Evolutionary conservation across 2,329 filamentous ascomycete species (phyloP), one percentile per base, ranked within the genome.

Genomic region (Hymenotorrendiella dingleyae): DNA sequence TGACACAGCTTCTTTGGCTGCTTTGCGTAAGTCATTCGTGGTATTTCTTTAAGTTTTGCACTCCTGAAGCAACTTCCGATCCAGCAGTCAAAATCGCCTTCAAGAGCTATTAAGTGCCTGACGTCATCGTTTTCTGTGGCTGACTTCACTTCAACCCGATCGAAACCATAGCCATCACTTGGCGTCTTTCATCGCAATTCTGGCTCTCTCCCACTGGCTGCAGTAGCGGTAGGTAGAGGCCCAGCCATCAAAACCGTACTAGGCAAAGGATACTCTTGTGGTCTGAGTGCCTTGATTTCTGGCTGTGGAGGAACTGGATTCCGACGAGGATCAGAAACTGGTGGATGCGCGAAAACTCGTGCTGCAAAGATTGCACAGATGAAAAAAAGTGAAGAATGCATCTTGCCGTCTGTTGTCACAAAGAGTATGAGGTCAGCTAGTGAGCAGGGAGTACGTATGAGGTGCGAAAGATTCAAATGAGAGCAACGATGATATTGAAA

Each of bases 241-340:
- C 38, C 38, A 17, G 48, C 52, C 50, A 53, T 53, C 22, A 54
- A 36, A 6, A 49, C 43, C 3, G 48, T 54, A 12, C 50, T 53
- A 34, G 53, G 47, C 3, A 51, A 20, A 4, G 48, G 48, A 34
- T 30, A 41, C 21, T 45, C 42, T 2, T 44, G 26, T 22, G 46
- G 42, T 30, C 30, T 39, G 14, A 36, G 17, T 2, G 27, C 29
- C 26, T 41, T 34, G 9, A 43, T 34, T 17, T 50, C 43, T 14
- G n/a, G 19, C n/a, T 43, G 35, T 9, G 40, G 17, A 2, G 26
- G n/a, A 10, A 30, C 27, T 12, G 24, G 22, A 10, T 23, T 20
- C 27, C 46, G 48, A 6, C 21, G 39, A 1, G 46, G 46, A 40
- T 52, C 38, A 9, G 49, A 49, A 16, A 54, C 46, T 4, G 40